Conservation (phyloP, 768 basidiomycete genomes). For the Botryobasidium botryosum region DNA sequence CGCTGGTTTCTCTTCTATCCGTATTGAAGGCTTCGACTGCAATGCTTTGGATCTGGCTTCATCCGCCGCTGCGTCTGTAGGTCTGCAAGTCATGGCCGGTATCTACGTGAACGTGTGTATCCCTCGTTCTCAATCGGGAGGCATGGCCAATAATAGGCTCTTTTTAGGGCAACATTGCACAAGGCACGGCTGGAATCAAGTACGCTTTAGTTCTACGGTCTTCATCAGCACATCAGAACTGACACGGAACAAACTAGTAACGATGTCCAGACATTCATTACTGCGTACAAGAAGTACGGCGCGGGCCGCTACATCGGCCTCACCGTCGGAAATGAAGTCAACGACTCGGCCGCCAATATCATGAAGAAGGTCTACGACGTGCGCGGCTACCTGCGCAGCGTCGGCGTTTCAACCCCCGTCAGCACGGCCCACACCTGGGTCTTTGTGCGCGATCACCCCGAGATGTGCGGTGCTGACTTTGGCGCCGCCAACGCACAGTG, state of each 20-base stretch:
- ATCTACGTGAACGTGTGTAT: background rate
- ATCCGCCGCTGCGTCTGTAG: slow-evolving; percentile 1
- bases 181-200: background rate
- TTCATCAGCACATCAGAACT: too few relatives aligned
- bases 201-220: too few relatives aligned
- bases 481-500: background rate
- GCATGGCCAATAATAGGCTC: background rate
- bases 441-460: slow-evolving; percentile 6
- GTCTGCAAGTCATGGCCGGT: slow-evolving; percentile 5
- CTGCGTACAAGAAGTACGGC: slow-evolving; percentile 6
- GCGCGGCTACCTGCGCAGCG: slow-evolving; percentile 2
- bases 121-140: too few relatives aligned
- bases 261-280: slow-evolving; percentile 6
- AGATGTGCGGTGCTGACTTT: slow-evolving; percentile 5
- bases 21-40: slow-evolving; percentile 4
- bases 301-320: slow-evolving; percentile 2
- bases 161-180: slow-evolving; percentile 6
- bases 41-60: slow-evolving; percentile 6
- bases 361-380: slow-evolving; percentile 7
- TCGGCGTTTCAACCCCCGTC: background rate
- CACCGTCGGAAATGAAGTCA: slow-evolving; percentile 5
- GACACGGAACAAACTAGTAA: too few relatives aligned
- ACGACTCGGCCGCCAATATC: slow-evolving; percentile 5
- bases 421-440: slow-evolving; percentile 9
- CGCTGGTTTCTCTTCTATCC: slow-evolving; percentile 2